Conservation (phyloP, 1,284 basidiomycete species). For the Ganoderma resinaceum region DNA sequence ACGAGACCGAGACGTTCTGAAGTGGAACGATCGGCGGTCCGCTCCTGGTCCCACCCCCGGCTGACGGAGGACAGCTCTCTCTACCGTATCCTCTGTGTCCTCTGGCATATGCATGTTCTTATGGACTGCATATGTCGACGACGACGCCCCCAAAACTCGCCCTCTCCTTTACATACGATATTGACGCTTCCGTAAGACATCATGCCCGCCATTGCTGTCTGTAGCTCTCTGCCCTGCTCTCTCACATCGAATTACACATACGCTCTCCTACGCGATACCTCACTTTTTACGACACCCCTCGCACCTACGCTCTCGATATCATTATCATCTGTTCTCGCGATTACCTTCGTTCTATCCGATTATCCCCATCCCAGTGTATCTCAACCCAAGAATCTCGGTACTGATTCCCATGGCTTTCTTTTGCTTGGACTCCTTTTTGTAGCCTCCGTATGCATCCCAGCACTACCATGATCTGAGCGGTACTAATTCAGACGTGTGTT, state of each 20-base stretch:
- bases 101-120: neutral
- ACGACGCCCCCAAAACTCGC: neutral
- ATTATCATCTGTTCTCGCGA: neutral
- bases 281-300: neutral
- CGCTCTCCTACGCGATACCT: neutral
- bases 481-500: neutral
- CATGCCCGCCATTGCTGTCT: neutral
- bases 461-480: neutral
- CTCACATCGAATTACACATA: neutral
- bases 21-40: neutral
- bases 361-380: neutral
- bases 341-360: neutral
- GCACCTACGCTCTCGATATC: neutral
- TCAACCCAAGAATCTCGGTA: neutral
- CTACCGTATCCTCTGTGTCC: neutral
- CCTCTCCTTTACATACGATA: neutral
- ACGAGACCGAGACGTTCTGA: slow-evolving; percentile 2
- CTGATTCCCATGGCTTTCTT: neutral
- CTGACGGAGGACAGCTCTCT: neutral
- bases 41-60: neutral
- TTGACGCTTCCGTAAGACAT: neutral
- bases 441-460: neutral
- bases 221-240: neutral
- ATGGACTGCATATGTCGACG: neutral
- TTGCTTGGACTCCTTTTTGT: neutral